A percentile compares a stretch with the other conserved stretches of the same genome.
Evolutionary conservation across 2,329 filamentous ascomycete genomes (phyloP).

Genomic region (Colletotrichum echinochloae): DNA sequence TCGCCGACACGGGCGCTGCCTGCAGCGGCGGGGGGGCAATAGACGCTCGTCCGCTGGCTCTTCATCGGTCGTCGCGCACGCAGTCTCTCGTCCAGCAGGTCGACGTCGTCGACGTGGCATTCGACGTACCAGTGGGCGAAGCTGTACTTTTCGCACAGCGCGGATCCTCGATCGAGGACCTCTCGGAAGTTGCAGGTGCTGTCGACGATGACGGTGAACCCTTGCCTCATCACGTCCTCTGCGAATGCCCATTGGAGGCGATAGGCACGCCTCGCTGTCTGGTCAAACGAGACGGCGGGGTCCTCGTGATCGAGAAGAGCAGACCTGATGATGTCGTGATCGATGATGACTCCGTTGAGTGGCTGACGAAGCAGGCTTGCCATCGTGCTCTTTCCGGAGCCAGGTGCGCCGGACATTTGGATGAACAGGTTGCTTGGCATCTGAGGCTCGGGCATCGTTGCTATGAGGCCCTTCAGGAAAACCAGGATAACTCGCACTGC

Average conservation of each 20-base stretch:
- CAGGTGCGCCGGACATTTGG: constrained; percentile 55
- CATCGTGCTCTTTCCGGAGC: constrained; percentile 54
- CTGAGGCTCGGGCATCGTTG: not conserved
- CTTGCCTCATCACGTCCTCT: constrained; percentile 50
- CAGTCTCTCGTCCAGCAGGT: constrained; percentile 48
- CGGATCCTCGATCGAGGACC: constrained; percentile 47
- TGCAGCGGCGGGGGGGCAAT: constrained; percentile 43
- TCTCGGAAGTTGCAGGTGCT: constrained; percentile 52
- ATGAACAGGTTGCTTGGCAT: constrained; percentile 3
- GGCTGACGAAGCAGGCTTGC: constrained; percentile 46
- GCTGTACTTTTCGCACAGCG: constrained; percentile 44
- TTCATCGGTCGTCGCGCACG: constrained; percentile 44
- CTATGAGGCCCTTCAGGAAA: no score
- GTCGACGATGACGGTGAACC: constrained; percentile 51
- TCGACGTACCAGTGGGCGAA: constrained; percentile 49
- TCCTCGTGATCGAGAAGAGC: constrained; percentile 48
- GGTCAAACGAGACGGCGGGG: constrained; percentile 46
- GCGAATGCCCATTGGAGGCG: constrained; percentile 52
- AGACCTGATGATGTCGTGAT: constrained; percentile 53
- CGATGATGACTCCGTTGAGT: constrained; percentile 49
- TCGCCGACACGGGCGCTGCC: constrained; percentile 9
- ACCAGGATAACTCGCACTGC: no score
- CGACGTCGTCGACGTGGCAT: constrained; percentile 47
- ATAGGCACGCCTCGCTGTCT: constrained; percentile 49
- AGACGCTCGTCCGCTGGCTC: constrained; percentile 48